Conservation (phyloP, 345 rosid genomes). For the Hevea brasiliensis region DNA sequence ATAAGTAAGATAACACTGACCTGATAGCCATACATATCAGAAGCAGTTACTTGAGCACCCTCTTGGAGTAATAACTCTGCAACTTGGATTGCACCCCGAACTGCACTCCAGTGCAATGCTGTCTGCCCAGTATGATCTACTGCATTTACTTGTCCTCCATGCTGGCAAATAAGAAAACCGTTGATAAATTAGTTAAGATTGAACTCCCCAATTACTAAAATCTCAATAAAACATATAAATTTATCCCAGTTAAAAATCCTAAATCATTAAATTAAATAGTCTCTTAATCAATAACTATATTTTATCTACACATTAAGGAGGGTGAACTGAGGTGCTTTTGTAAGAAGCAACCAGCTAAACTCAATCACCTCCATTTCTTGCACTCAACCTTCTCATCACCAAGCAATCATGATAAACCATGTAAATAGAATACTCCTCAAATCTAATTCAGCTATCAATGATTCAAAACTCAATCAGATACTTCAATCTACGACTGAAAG, state of each 20-base stretch:
- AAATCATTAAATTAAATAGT: neutral
- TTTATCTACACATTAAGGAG: neutral
- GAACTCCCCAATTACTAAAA: neutral
- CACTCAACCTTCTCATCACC: neutral
- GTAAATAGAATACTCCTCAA: too few species aligned
- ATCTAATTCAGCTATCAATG: too few species aligned
- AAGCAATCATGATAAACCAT: too few species aligned
- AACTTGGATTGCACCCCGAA: conserved; percentile 86
- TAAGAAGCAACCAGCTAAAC: too few species aligned
- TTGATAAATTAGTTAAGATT: neutral
- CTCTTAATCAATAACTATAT: neutral
- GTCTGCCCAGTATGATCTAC: conserved; percentile 91
- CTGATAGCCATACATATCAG: conserved; percentile 94
- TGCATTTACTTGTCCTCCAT: conserved; percentile 85
- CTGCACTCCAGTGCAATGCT: conserved; percentile 99
- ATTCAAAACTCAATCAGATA: neutral
- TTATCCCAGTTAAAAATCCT: neutral
- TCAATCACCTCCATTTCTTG: too few species aligned
- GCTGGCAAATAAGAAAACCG: conserved; percentile 45
- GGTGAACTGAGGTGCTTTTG: too few species aligned
- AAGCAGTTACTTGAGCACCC: conserved; percentile 72
- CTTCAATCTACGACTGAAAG: neutral
- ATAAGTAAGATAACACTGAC: conserved; percentile 41
- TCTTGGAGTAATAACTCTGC: conserved; percentile 84
- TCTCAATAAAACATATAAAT: neutral